Conservation (phyloP, 2,329 filamentous ascomycete genomes). For the Orbilia oligospora region DNA sequence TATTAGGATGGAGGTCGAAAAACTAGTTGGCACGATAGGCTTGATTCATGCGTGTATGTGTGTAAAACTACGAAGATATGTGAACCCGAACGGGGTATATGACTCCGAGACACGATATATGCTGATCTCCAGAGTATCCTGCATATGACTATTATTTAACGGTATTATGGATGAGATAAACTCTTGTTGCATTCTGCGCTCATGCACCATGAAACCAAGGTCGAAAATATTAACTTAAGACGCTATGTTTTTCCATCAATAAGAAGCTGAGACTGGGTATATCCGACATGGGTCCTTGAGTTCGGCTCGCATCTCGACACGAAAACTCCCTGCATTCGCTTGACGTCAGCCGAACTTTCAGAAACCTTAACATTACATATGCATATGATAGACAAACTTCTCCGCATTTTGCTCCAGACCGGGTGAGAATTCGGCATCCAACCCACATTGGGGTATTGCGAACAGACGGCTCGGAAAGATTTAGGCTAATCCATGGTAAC, state of each 20-base stretch:
- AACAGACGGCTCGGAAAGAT: constrained; percentile 41
- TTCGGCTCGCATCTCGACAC: constrained; percentile 44
- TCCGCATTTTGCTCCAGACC: constrained; percentile 46
- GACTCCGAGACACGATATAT: constrained; percentile 46
- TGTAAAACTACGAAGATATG: background rate
- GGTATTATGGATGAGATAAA: constrained; percentile 22
- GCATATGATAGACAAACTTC: constrained; percentile 2
- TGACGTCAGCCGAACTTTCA: constrained; percentile 43
- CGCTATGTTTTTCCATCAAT: constrained; percentile 56
- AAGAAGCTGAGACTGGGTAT: constrained; percentile 23
- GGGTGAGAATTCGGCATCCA: constrained; percentile 47
- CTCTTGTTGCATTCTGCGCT: constrained; percentile 39
- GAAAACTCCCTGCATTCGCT: constrained; percentile 33
- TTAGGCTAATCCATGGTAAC: constrained; percentile 40
- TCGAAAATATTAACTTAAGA: constrained; percentile 29
- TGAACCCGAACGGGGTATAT: constrained; percentile 19
- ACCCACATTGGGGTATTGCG: background rate
- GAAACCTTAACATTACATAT: constrained; percentile 21
- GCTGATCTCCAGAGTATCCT: constrained; percentile 17
- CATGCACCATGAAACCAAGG: constrained; percentile 24
- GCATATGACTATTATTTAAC: constrained; percentile 6
- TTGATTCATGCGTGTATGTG: background rate
- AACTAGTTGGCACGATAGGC: background rate
- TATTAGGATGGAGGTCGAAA: constrained; percentile 3
- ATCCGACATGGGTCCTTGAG: constrained; percentile 25